Percentiles rank a stretch among this genome's conserved stretches.
phyloP scores from a whole-genome alignment of 371 early-diverging fungal genomes.

The Rhizopus delemar region DNA sequence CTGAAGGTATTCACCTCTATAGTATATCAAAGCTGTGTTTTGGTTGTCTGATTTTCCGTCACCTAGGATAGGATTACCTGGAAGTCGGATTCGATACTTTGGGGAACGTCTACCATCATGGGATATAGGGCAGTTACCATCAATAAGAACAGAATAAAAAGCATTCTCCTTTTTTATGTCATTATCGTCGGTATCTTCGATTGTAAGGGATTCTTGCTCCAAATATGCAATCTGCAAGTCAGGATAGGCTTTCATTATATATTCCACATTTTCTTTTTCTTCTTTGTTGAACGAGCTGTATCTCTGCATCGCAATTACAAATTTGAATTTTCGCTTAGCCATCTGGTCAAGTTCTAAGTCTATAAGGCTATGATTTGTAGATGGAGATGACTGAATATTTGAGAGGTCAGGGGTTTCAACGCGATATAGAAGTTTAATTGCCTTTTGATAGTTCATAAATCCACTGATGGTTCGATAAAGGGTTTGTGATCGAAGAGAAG shows the following conservation, averaged over 20 bases:
- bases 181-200: constrained; percentile 33
- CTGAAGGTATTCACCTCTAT: constrained; percentile 84
- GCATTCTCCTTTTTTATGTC: constrained; percentile 39
- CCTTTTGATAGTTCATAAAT: constrained; percentile 88
- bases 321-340: constrained; percentile 78
- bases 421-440: constrained; percentile 77
- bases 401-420: constrained; percentile 75
- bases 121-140: constrained; percentile 67
- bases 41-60: constrained; percentile 93
- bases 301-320: constrained; percentile 89
- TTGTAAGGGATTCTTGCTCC: constrained; percentile 61
- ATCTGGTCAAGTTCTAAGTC: constrained; percentile 63
- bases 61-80: constrained; percentile 87
- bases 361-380: constrained; percentile 65
- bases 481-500: constrained; percentile 86
- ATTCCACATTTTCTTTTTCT: constrained; percentile 79
- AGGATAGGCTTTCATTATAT: constrained; percentile 77
- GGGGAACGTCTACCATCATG: constrained; percentile 74
- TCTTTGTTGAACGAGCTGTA: constrained; percentile 73
- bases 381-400: constrained; percentile 61
- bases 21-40: constrained; percentile 82
- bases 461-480: constrained; percentile 87
- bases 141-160: constrained; percentile 75
- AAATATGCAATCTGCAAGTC: constrained; percentile 84
- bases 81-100: constrained; percentile 75